phyloP scores from a whole-genome alignment of 202 grass and related monocot species.

The Miscanthus sacchariflorus region DNA sequence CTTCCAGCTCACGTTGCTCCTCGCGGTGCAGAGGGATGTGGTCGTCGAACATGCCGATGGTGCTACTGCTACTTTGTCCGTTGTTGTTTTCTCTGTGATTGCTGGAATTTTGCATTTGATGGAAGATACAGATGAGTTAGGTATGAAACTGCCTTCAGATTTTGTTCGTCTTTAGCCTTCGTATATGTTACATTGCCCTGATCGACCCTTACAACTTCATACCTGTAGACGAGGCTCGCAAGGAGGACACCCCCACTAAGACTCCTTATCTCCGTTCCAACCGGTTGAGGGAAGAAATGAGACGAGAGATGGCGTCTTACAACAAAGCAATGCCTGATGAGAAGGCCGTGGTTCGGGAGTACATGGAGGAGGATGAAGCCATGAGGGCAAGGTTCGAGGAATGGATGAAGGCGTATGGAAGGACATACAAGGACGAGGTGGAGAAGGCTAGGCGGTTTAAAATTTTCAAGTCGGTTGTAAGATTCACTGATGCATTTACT shows the following conservation, averaged over 20 bases:
- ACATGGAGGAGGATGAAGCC: neutral
- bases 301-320: neutral
- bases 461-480: neutral
- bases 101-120: no score
- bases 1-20: no score
- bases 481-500: neutral
- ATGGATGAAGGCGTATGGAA: neutral
- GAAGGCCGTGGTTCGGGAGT: neutral
- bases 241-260: neutral
- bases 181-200: neutral
- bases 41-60: no score
- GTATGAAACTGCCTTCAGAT: neutral
- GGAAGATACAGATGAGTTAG: neutral
- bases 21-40: no score
- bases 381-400: constrained; percentile 16
- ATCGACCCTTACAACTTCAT: neutral
- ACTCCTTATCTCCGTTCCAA: neutral
- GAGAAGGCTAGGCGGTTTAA: constrained; percentile 26
- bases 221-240: neutral
- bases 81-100: no score
- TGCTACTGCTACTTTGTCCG: no score
- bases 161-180: neutral
- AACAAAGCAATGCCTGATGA: neutral
- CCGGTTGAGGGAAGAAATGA: neutral
- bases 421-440: neutral